phyloP scores from a whole-genome alignment of 176 grass and related monocot species.

The Areca catechu region DNA sequence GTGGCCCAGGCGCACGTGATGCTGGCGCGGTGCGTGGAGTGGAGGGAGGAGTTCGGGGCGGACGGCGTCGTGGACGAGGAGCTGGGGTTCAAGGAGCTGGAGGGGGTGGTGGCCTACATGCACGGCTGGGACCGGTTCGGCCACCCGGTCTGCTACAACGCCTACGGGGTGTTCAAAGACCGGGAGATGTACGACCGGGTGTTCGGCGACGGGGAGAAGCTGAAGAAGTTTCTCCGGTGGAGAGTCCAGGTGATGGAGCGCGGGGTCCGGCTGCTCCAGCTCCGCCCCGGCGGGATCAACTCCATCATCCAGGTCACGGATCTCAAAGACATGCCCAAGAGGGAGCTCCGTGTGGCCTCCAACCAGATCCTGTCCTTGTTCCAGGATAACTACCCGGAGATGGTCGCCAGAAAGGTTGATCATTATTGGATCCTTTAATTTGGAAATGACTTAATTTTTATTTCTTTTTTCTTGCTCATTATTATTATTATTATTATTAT shows the following conservation, averaged over 20 bases:
- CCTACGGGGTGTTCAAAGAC: conserved; percentile 80
- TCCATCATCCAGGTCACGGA: conserved; percentile 92
- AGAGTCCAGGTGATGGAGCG: conserved; percentile 94
- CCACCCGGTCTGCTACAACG: conserved; percentile 92
- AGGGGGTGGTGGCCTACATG: conserved; percentile 81
- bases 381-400: conserved; percentile 98
- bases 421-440: too few relatives aligned
- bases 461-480: too few relatives aligned
- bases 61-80: conserved; percentile 70
- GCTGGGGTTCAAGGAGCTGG: conserved; percentile 88
- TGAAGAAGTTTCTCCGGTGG: conserved; percentile 82
- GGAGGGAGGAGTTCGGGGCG: conserved; percentile 70
- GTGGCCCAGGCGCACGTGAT: conserved; percentile 73
- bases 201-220: conserved; percentile 70
- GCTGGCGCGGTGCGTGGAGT: conserved; percentile 60
- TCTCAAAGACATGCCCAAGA: conserved; percentile 94
- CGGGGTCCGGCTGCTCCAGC: conserved; percentile 68
- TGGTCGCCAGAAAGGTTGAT: conserved; percentile 85
- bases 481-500: too few relatives aligned
- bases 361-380: conserved; percentile 90
- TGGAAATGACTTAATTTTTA: too few relatives aligned
- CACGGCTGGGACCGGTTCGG: conserved; percentile 83
- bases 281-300: conserved; percentile 78
- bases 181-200: conserved; percentile 61
- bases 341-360: conserved; percentile 72